Evolutionary conservation across 2,329 filamentous ascomycete genomes (phyloP).

Genomic region (Metarhizium humberi): DNA sequence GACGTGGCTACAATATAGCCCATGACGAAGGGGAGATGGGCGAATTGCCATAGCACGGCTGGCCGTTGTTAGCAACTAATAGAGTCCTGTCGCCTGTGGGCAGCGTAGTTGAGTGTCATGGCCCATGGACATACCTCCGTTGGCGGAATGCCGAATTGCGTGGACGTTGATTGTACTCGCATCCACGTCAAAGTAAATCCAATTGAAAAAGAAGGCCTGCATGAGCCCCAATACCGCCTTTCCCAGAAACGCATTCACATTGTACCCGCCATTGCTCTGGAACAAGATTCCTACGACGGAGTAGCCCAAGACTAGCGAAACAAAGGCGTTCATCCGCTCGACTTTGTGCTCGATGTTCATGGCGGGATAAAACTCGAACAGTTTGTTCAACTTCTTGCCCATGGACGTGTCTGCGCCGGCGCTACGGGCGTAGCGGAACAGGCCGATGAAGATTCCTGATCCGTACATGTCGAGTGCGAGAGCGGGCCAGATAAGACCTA

Average conservation of each 20-base stretch:
- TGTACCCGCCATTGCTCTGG: conserved; percentile 36
- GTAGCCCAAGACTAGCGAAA: conserved; percentile 56
- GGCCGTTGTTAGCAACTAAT: too few relatives aligned
- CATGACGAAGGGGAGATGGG: too few relatives aligned
- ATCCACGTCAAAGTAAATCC: conserved; percentile 57
- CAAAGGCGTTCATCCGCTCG: conserved; percentile 46
- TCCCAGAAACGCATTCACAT: conserved; percentile 48
- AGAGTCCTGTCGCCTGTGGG: too few relatives aligned
- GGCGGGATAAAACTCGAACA: too few relatives aligned
- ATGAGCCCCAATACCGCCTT: conserved; percentile 50
- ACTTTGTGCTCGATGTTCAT: too few relatives aligned
- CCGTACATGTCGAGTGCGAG: conserved; percentile 45
- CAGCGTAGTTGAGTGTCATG: too few relatives aligned
- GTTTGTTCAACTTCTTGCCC: conserved; percentile 17
- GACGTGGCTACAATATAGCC: too few relatives aligned
- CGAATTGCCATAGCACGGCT: too few relatives aligned
- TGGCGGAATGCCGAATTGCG: conserved; percentile 46
- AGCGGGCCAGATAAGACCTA: conserved; percentile 47
- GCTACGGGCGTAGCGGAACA: conserved; percentile 22
- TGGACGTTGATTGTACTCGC: conserved; percentile 45
- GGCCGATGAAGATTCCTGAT: conserved; percentile 29
- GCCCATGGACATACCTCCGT: conserved; percentile 34
- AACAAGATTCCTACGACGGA: conserved; percentile 53
- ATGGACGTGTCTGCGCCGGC: conserved; percentile 11
- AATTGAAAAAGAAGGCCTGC: conserved; percentile 31